Base-by-base conservation (phyloP, 225 moss, liverwort and hornwort species). In the Physcomitrium patens region DNA sequence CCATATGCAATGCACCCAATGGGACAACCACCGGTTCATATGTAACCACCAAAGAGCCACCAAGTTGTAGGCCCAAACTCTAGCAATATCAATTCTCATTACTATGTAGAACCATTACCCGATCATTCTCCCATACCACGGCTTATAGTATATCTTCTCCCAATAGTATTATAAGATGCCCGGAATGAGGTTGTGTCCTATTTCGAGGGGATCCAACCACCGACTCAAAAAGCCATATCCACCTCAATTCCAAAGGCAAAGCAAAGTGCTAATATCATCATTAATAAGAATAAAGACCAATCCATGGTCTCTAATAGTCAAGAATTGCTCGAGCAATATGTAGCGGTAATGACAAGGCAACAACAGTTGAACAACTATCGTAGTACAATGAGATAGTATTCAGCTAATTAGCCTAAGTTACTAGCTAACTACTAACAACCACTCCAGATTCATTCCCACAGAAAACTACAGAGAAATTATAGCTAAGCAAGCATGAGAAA, bases 281-380 rank as follows among this genome's bases (percentile, higher is more conserved):
- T 64, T 17, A 42, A 64, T 43, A 9, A 43, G n/a, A n/a, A 45
- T 17, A 44, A 42, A 10, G 63, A 64, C 20, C 42, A 42, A 8
- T 0, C 12, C 43, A 45, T 64, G 18, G 63, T 44, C 19, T 42
- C 18, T 42, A 41, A 9, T n/a, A 44, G n/a, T 64, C 9, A 45
- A 45, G 12, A 43, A 0, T 3, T 10, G 13, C 1, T 7, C 18
- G 44, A 64, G 9, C 64, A 64, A 43, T 2, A 64, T n/a, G 64
- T 64, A 20, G 64, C 44, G 16, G 64, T 64, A 18, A 64, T 64
- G 64, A 64, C 64, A 43, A n/a, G 44, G 16, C 64, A 43, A 64
- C 64, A 43, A 64, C 44, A 19, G 5, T 43, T 46, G 18, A 20
- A 44, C 11, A 64, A 64, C n/a, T n/a, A n/a, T n/a, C n/a, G n/a